Evolutionary conservation across 2,329 filamentous ascomycete genomes (phyloP).

Genomic region (Xylaria sp.): DNA sequence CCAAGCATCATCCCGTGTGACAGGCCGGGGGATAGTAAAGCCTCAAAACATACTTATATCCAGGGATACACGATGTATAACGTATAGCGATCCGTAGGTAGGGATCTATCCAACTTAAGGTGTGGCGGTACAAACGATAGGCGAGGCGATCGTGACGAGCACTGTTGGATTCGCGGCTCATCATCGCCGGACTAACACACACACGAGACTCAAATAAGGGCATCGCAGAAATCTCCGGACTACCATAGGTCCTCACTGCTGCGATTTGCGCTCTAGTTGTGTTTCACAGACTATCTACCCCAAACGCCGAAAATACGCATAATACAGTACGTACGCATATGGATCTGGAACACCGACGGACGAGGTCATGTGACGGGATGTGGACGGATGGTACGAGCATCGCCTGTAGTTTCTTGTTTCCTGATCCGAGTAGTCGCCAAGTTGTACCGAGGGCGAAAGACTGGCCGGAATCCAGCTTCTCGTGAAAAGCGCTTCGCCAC

Average conservation of each 20-base stretch:
- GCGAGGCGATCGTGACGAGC: conserved; percentile 31
- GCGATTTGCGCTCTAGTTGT: conserved; percentile 15
- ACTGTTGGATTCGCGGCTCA: conserved; percentile 22
- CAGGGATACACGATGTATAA: neutral
- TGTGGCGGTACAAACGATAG: conserved; percentile 41
- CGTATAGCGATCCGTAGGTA: conserved; percentile 13
- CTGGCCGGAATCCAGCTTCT: neutral
- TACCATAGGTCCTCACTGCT: conserved; percentile 8
- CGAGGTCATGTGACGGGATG: conserved; percentile 33
- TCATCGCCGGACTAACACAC: conserved; percentile 13
- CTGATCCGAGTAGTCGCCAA: neutral
- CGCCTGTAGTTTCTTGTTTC: conserved; percentile 13
- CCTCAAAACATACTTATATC: conserved; percentile 21
- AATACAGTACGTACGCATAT: neutral
- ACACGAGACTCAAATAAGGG: conserved; percentile 7
- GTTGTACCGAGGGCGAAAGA: conserved; percentile 23
- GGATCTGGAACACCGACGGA: conserved; percentile 18
- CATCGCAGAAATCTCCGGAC: conserved; percentile 1
- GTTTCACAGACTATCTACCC: conserved; percentile 30
- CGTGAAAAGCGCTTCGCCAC: conserved; percentile 22
- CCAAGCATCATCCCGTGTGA: conserved; percentile 37
- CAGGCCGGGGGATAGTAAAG: conserved; percentile 29
- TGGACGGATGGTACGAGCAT: conserved; percentile 14
- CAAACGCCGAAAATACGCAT: conserved; percentile 23
- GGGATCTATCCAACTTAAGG: conserved; percentile 13